phyloP scores from a whole-genome alignment of 306 rosid species.

The Arachis hypogaea region DNA sequence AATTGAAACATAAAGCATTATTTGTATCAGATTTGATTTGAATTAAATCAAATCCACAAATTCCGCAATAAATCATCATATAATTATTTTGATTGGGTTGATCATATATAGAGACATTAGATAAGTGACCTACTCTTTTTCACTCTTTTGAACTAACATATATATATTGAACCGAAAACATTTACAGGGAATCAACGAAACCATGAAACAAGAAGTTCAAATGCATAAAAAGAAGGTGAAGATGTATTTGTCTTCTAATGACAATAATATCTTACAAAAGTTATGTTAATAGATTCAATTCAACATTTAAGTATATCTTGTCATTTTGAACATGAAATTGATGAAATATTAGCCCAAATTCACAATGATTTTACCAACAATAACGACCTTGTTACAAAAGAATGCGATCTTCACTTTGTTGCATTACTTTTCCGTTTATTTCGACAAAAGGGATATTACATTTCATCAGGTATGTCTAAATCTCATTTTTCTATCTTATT shows the following conservation, averaged over 20 bases:
- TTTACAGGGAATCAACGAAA: slow-evolving; percentile 1
- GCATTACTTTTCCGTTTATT: slow-evolving; percentile 48
- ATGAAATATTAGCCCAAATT: slow-evolving; percentile 17
- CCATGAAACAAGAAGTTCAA: background rate
- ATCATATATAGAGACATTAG: too few species aligned
- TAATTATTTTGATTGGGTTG: too few species aligned
- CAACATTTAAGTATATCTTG: slow-evolving; percentile 52
- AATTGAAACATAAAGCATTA: too few species aligned
- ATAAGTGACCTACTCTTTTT: too few species aligned
- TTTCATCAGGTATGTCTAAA: slow-evolving; percentile 24
- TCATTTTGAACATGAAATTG: slow-evolving; percentile 45
- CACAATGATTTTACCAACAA: background rate
- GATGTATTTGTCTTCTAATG: background rate
- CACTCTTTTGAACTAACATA: too few species aligned
- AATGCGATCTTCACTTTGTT: slow-evolving; percentile 14
- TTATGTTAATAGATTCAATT: slow-evolving; percentile 39
- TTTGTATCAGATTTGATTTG: too few species aligned
- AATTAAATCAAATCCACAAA: too few species aligned
- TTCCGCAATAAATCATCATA: too few species aligned
- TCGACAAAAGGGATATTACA: slow-evolving; percentile 16
- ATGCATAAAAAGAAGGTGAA: slow-evolving; percentile 41
- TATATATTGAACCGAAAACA: background rate
- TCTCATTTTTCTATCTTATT: background rate
- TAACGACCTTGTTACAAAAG: background rate
- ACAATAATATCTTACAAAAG: background rate